These are phyloP conservation scores for Artemisia annua DNA, from an alignment of 129 eudicot genomes.

Conservation along the genomic window DNA sequence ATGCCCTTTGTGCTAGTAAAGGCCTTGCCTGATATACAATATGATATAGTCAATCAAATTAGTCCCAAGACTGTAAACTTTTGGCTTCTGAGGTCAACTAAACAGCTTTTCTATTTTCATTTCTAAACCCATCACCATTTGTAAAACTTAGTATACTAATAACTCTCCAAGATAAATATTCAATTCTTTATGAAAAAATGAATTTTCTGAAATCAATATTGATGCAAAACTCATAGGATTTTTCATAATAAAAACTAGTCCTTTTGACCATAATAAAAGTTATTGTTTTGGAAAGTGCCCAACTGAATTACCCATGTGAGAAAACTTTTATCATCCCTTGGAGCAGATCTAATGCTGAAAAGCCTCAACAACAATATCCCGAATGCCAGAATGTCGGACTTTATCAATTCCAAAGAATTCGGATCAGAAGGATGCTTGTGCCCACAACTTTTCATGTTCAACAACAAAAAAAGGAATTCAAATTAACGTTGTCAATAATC, in stretches of 20 bases:
- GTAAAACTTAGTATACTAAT: too few relatives aligned
- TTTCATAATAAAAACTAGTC: neutral
- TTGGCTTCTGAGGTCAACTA: constrained; percentile 9
- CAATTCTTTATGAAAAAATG: neutral
- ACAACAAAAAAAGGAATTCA: constrained; percentile 8
- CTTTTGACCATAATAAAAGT: neutral
- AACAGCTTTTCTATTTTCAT: neutral
- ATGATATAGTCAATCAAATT: neutral
- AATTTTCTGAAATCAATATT: neutral
- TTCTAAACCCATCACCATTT: too few relatives aligned
- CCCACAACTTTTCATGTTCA: constrained; percentile 35
- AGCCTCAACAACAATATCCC: constrained; percentile 52
- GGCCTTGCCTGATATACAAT: constrained; percentile 45
- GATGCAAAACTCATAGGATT: neutral
- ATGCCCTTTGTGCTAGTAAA: constrained; percentile 34
- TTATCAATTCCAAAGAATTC: constrained; percentile 28
- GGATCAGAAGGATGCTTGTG: constrained; percentile 39
- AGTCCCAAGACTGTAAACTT: neutral
- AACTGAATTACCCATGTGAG: constrained; percentile 43
- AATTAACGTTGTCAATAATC: neutral
- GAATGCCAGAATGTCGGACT: constrained; percentile 42
- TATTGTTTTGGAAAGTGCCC: neutral
- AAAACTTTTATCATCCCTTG: constrained; percentile 32
- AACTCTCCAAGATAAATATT: too few relatives aligned
- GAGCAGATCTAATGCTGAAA: constrained; percentile 43